Evolutionary conservation across 345 rosid genomes (phyloP).

Genomic region (Passiflora organensis): DNA sequence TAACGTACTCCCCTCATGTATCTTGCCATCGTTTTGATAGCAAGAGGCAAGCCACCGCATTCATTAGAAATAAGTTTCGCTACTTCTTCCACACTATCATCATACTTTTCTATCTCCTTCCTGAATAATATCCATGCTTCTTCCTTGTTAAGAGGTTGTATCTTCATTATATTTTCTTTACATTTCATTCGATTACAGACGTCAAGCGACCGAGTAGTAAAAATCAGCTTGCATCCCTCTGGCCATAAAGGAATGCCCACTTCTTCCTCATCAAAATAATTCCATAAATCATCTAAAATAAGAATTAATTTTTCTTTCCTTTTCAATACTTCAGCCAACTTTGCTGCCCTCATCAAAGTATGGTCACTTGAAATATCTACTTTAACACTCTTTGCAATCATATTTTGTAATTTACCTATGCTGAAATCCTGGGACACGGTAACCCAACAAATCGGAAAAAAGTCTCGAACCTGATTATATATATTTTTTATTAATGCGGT

Average conservation of each 20-base stretch:
- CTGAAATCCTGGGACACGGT: not conserved
- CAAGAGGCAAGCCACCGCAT: constrained; percentile 12
- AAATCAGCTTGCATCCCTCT: not conserved
- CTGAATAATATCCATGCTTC: not conserved
- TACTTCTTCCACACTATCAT: not conserved
- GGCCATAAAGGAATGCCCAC: not conserved
- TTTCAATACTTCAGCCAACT: not conserved
- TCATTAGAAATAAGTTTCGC: not conserved
- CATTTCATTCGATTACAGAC: not conserved
- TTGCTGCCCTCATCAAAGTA: not conserved
- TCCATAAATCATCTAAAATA: constrained; percentile 4
- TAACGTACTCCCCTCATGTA: not conserved
- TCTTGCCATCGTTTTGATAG: not conserved
- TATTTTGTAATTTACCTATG: not conserved
- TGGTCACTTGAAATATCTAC: not conserved
- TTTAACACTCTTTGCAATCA: not conserved
- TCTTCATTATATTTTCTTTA: too few species aligned
- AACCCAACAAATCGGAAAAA: not conserved
- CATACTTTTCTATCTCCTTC: not conserved
- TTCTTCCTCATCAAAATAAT: not conserved
- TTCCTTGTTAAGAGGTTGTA: not conserved
- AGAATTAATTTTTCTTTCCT: not conserved
- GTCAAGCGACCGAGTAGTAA: not conserved
- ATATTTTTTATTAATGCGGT: not conserved
- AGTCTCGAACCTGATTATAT: not conserved